These are phyloP conservation scores for Diaporthe citri DNA, from an alignment of 2,329 filamentous ascomycete genomes.

Conservation along the genomic window DNA sequence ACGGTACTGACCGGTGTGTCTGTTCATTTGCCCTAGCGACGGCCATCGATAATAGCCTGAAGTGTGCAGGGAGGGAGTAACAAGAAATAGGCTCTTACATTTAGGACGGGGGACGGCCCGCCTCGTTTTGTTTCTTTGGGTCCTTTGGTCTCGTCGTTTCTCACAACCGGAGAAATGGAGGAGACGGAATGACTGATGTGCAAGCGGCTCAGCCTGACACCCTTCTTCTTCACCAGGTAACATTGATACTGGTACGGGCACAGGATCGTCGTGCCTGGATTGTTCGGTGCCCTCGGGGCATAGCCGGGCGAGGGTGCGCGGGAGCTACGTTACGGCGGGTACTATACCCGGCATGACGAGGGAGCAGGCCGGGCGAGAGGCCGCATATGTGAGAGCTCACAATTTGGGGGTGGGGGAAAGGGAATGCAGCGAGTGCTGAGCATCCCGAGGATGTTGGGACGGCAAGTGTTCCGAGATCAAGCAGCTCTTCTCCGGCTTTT, in stretches of 20 bases:
- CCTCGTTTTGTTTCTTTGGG: background rate
- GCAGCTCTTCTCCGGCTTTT: background rate
- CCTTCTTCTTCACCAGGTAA: background rate
- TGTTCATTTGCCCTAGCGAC: constrained; percentile 13
- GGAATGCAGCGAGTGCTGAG: background rate
- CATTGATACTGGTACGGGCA: background rate
- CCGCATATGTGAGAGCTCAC: constrained; percentile 21
- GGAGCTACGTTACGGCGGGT: constrained; percentile 9
- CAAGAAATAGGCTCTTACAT: constrained; percentile 4
- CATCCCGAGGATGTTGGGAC: constrained; percentile 1
- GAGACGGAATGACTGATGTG: background rate
- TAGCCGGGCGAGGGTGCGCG: background rate
- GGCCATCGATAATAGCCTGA: constrained; percentile 22
- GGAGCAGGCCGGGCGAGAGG: constrained; percentile 6
- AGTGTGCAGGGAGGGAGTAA: background rate
- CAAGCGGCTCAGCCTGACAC: constrained; percentile 3
- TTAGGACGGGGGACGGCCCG: constrained; percentile 30
- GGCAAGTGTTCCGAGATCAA: background rate
- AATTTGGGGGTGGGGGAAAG: background rate
- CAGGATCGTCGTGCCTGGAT: background rate
- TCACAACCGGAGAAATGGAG: constrained; percentile 9
- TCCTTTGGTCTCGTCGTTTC: background rate
- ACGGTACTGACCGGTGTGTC: constrained; percentile 10
- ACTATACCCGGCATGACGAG: background rate
- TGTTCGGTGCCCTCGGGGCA: constrained; percentile 16